phyloP scores from a whole-genome alignment of 257 asterid genomes.

The Solanum ahanhuiri region DNA sequence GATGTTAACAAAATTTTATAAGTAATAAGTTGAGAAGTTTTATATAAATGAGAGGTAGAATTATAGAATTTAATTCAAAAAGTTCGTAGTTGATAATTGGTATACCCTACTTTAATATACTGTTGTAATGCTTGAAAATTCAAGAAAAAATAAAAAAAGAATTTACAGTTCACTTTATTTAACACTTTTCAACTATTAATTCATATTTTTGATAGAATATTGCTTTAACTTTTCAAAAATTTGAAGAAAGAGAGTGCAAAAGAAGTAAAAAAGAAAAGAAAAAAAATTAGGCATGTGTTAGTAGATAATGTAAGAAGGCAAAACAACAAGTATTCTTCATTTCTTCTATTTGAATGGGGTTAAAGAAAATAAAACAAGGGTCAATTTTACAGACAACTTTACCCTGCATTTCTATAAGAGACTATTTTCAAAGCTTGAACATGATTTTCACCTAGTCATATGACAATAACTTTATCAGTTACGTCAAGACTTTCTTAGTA shows the following conservation, averaged over 20 bases:
- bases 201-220: too few species aligned
- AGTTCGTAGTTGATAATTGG: not conserved
- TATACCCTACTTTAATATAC: too few species aligned
- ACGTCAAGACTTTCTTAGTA: not conserved
- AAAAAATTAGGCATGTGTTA: not conserved
- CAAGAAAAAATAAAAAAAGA: too few species aligned
- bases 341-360: not conserved
- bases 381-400: rapidly evolving
- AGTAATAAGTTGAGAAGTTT: too few species aligned
- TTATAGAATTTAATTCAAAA: too few species aligned
- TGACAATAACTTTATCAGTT: not conserved
- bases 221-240: not conserved
- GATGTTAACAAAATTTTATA: too few species aligned
- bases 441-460: rapidly evolving
- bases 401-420: not conserved
- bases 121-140: not conserved
- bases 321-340: not conserved
- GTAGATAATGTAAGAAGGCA: not conserved
- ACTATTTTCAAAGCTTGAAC: not conserved
- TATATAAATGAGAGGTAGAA: too few species aligned
- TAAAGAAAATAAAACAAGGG: not conserved
- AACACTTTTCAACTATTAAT: not conserved
- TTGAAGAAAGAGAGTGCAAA: not conserved
- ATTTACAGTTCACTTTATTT: too few species aligned
- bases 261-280: not conserved